Percentiles rank a stretch among this genome's conserved stretches.
Evolutionary conservation across 2,329 filamentous ascomycete species (phyloP).

Genomic region (Westerdykella sp.): DNA sequence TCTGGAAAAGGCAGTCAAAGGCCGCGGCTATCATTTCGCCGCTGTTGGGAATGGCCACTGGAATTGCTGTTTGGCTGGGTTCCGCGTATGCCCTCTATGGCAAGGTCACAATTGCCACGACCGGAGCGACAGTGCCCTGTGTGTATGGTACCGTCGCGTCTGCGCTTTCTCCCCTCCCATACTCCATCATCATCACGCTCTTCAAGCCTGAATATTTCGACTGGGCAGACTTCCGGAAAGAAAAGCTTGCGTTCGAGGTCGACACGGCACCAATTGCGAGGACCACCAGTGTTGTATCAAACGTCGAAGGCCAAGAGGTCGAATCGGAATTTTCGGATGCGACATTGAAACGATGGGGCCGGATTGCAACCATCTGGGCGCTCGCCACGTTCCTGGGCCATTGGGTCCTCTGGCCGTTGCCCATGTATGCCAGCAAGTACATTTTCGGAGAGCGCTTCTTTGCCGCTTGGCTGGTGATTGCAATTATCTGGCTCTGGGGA

Average conservation of each 20-base stretch:
- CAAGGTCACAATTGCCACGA: constrained; percentile 44
- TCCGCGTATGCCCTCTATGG: constrained; percentile 44
- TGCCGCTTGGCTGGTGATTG: constrained; percentile 46
- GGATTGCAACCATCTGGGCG: constrained; percentile 44
- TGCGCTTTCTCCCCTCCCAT: constrained; percentile 35
- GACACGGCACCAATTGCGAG: constrained; percentile 1
- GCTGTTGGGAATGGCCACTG: constrained; percentile 46
- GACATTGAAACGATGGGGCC: constrained; percentile 44
- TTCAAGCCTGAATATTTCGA: constrained; percentile 41
- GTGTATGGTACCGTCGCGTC: constrained; percentile 51
- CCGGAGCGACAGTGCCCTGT: constrained; percentile 46
- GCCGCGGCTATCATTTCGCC: constrained; percentile 48
- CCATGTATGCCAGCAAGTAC: constrained; percentile 50
- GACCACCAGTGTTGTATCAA: background rate
- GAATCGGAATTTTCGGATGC: constrained; percentile 7
- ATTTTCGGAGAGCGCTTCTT: constrained; percentile 47
- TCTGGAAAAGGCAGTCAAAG: constrained; percentile 48
- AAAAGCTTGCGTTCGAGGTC: constrained; percentile 38
- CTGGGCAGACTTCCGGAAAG: constrained; percentile 39
- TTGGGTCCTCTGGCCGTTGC: constrained; percentile 51
- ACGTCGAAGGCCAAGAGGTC: background rate
- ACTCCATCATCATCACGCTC: constrained; percentile 45
- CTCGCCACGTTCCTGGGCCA: constrained; percentile 48
- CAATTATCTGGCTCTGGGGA: constrained; percentile 50
- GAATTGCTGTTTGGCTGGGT: constrained; percentile 50